Conservation (phyloP, 371 early-diverging fungal genomes). For the Mortierella sp. region DNA sequence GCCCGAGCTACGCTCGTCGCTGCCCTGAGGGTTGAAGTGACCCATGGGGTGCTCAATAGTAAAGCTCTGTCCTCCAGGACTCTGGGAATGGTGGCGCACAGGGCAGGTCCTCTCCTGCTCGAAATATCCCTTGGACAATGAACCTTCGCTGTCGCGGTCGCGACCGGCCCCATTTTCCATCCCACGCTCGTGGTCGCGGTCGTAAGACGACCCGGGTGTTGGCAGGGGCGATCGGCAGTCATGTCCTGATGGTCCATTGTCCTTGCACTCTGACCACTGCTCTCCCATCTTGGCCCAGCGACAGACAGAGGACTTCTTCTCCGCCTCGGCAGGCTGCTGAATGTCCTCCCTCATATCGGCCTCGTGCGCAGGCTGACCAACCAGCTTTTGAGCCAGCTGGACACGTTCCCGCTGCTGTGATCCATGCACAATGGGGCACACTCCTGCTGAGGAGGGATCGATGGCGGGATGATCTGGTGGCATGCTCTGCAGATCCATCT, state of each 20-base stretch:
- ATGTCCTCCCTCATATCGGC: conserved; percentile 20
- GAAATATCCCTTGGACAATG: conserved; percentile 20
- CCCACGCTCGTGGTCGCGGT: conserved; percentile 16
- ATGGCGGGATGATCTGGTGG: conserved; percentile 55
- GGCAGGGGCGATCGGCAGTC: conserved; percentile 15
- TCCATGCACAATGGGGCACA: conserved; percentile 54
- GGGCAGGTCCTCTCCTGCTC: conserved; percentile 11
- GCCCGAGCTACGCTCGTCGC: conserved; percentile 12
- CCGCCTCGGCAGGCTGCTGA: not conserved
- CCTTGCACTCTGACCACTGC: conserved; percentile 33
- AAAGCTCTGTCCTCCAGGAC: conserved; percentile 21
- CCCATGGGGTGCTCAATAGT: not conserved
- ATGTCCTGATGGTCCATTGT: conserved; percentile 28
- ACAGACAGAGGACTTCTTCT: conserved; percentile 15
- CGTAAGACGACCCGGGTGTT: conserved; percentile 5
- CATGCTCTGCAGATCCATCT: conserved; percentile 46
- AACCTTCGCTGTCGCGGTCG: conserved; percentile 1
- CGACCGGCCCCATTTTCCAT: conserved; percentile 12
- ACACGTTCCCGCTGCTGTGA: conserved; percentile 41
- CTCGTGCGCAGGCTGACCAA: conserved; percentile 1
- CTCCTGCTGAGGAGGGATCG: conserved; percentile 39
- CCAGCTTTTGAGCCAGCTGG: conserved; percentile 22
- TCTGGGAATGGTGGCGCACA: conserved; percentile 7
- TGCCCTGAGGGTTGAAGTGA: conserved; percentile 14
- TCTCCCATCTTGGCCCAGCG: conserved; percentile 45